A percentile compares a stretch with the other conserved stretches of the same genome.
These are phyloP conservation scores for Lathyrus tuberosus DNA, from an alignment of 306 rosid genomes.

Conservation along the genomic window DNA sequence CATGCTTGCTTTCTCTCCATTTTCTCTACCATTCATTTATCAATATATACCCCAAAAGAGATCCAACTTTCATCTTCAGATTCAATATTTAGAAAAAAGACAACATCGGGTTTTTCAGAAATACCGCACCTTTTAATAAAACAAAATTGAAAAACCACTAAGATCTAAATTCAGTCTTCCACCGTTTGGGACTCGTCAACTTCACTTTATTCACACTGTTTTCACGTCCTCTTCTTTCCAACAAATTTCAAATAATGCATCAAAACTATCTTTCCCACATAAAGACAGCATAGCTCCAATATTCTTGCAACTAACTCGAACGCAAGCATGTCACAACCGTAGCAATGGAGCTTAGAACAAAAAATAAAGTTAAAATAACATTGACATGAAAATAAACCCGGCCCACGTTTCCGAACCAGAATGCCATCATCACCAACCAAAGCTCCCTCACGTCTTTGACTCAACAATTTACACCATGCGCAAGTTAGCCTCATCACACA, in stretches of 20 bases:
- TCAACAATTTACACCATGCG: slow-evolving; percentile 52
- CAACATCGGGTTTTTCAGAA: no score
- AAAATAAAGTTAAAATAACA: background rate
- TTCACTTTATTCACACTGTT: no score
- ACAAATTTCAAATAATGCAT: background rate
- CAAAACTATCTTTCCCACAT: slow-evolving; percentile 4
- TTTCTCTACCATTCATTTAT: no score
- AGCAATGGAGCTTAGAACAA: slow-evolving; percentile 20
- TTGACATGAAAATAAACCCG: slow-evolving; percentile 34
- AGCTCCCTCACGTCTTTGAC: slow-evolving; percentile 24
- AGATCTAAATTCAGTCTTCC: background rate
- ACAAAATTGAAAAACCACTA: no score
- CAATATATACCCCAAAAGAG: no score
- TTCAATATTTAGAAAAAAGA: no score
- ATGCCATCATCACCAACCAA: slow-evolving; percentile 30
- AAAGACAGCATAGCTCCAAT: slow-evolving; percentile 45
- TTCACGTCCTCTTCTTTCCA: background rate
- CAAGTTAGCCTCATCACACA: slow-evolving; percentile 52
- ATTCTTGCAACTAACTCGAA: slow-evolving; percentile 46
- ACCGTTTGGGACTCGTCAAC: background rate
- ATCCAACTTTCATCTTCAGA: no score
- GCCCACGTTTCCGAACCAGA: slow-evolving; percentile 51
- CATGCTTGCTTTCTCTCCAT: no score
- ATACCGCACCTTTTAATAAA: no score
- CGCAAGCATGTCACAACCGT: background rate